Evolutionary conservation across 2,329 filamentous ascomycete species (phyloP), one percentile per base, ranked within the genome.

Genomic region (Neurospora sp.): DNA sequence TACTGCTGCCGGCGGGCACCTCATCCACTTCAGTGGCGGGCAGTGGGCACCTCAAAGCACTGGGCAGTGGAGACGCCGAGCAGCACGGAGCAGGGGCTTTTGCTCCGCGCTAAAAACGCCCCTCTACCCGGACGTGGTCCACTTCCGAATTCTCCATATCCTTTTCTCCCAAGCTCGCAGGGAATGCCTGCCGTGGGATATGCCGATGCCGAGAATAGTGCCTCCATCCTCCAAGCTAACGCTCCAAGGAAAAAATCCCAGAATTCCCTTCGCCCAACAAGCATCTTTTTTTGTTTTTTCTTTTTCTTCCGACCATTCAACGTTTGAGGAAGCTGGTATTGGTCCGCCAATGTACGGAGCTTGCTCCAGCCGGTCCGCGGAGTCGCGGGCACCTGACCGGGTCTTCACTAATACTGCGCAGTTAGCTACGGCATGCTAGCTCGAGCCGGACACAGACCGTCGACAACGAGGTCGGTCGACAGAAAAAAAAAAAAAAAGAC

Each of bases 31-130:
- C 19, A 62, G 52, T 33, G 52, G 52, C 52, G 28, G 52, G 52
- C 52, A 62, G 52, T 62, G 52, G 52, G 52, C 52, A 62, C 52
- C 52, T 33, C 28, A 4, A 62, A 33, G 39, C 67, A 33, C 67
- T 39, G 39, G 28, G 36, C 66, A 33, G 33, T 36, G 33, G 33
- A 28, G 23, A 46, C 36, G 23, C 52, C 8, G n/a, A 23, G 36
- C 28, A 28, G 65, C 6, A 43, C 36, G 19, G 38, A 23, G 28
- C 46, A 71, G 71, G 71, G 71, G 68, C 67, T 67, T 70, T 70
- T 72, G 71, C 71, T 72, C 71, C 71, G 71, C 68, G 68, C 43
- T 28, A 57, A 15, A 62, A 62, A 62, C 52, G 52, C 52, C 52
- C 52, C 52, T 62, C 52, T 33, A 36, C 33, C 33, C 33, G 33